A percentile compares a stretch with the other conserved stretches of the same genome.
Evolutionary conservation across 2,329 filamentous ascomycete species (phyloP).

Genomic region (Rutstroemia sp.): DNA sequence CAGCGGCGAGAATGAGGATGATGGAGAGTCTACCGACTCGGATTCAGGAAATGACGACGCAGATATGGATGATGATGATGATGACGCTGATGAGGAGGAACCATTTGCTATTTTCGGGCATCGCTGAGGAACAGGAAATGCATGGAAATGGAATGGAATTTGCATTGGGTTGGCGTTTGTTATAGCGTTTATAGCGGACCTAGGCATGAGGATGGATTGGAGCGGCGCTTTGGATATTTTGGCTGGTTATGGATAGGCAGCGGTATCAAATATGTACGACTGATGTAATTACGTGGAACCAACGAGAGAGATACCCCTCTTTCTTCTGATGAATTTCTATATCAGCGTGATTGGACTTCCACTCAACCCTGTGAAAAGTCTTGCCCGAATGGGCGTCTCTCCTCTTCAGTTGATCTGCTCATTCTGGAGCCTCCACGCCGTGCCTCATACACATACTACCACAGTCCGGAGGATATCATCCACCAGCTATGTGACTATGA

Average conservation of each 20-base stretch:
- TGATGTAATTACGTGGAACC: slow-evolving; percentile 1
- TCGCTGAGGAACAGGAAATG: slow-evolving; percentile 28
- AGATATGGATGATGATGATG: slow-evolving; percentile 31
- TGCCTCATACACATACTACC: too few relatives aligned
- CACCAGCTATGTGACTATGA: too few relatives aligned
- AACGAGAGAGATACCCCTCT: not conserved
- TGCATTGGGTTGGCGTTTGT: slow-evolving; percentile 5
- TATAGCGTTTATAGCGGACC: not conserved
- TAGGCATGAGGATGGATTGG: not conserved
- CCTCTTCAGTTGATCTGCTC: too few relatives aligned
- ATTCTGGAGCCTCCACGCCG: too few relatives aligned
- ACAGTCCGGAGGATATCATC: too few relatives aligned
- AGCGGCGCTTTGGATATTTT: slow-evolving; percentile 3
- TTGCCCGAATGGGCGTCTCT: too few relatives aligned
- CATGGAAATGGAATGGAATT: not conserved
- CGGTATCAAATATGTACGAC: not conserved
- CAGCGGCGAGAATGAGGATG: slow-evolving; percentile 33
- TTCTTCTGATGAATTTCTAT: not conserved
- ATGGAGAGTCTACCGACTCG: slow-evolving; percentile 15
- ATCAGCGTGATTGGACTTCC: not conserved
- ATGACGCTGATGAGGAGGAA: slow-evolving; percentile 37
- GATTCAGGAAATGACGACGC: slow-evolving; percentile 25
- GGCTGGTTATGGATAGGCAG: not conserved
- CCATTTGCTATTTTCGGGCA: slow-evolving; percentile 46
- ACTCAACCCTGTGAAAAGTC: too few relatives aligned